These are phyloP conservation scores for Panicum virgatum DNA, from an alignment of 202 grass and related monocot genomes.

Conservation along the genomic window DNA sequence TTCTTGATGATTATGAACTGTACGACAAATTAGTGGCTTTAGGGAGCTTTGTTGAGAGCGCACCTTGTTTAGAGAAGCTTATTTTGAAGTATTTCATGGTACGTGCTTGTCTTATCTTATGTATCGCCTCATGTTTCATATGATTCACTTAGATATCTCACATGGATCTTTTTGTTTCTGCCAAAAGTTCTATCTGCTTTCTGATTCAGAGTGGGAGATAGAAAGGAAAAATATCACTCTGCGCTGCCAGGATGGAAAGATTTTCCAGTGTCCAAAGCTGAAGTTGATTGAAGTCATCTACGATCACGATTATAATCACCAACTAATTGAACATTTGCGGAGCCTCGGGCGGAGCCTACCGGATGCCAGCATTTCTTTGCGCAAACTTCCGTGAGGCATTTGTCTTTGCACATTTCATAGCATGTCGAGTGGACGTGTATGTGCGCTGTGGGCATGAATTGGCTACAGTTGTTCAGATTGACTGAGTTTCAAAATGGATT, in stretches of 20 bases:
- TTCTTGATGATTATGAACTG: conserved; percentile 3
- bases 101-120: neutral
- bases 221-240: conserved; percentile 32
- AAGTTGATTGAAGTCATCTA: conserved; percentile 32
- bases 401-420: neutral
- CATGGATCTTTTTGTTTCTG: neutral
- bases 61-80: conserved; percentile 35
- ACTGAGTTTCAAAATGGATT: neutral
- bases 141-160: neutral
- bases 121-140: neutral
- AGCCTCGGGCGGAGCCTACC: conserved; percentile 18
- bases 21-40: conserved; percentile 14
- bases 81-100: conserved; percentile 6
- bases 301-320: neutral
- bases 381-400: neutral
- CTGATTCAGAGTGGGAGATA: neutral
- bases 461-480: neutral
- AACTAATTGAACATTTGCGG: conserved; percentile 21
- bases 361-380: neutral
- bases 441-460: neutral
- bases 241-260: neutral
- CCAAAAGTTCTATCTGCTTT: neutral
- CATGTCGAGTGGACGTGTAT: neutral
- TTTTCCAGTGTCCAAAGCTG: conserved; percentile 17
- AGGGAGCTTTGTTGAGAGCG: conserved; percentile 24